Evolutionary conservation across 129 eudicot genomes (phyloP).

Genomic region (Calendula officinalis): DNA sequence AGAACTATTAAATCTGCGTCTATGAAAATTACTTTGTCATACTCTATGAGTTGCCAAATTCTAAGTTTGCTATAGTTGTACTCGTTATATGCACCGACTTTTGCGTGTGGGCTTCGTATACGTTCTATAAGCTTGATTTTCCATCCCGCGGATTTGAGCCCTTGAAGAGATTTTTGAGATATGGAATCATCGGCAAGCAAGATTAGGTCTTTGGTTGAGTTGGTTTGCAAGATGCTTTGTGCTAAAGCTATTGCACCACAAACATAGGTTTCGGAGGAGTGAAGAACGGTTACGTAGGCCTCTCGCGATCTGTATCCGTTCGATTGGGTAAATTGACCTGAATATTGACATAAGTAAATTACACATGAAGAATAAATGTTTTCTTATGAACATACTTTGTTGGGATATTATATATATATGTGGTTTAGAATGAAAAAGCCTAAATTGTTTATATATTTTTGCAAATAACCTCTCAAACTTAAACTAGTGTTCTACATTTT

Average conservation of each 20-base stretch:
- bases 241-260: conserved; percentile 90
- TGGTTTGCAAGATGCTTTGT: conserved; percentile 69
- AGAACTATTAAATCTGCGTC: conserved; percentile 67
- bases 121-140: conserved; percentile 62
- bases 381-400: background rate
- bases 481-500: too few relatives aligned
- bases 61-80: conserved; percentile 85
- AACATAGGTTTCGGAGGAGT: conserved; percentile 71
- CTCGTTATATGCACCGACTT: conserved; percentile 57
- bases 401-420: too few relatives aligned
- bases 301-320: conserved; percentile 37
- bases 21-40: conserved; percentile 66
- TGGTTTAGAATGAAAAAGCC: too few relatives aligned
- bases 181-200: conserved; percentile 65
- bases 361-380: background rate
- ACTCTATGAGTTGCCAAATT: conserved; percentile 67
- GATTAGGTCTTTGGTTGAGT: conserved; percentile 63
- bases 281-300: conserved; percentile 76
- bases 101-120: conserved; percentile 63
- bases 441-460: too few relatives aligned
- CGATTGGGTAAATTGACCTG: conserved; percentile 9
- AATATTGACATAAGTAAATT: background rate
- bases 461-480: too few relatives aligned
- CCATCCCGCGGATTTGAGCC: conserved; percentile 71
- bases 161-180: conserved; percentile 39